Percentiles rank a stretch among this genome's conserved stretches.
These are phyloP conservation scores for Capsella rubella DNA, from an alignment of 441 rosid species.

Conservation along the genomic window DNA sequence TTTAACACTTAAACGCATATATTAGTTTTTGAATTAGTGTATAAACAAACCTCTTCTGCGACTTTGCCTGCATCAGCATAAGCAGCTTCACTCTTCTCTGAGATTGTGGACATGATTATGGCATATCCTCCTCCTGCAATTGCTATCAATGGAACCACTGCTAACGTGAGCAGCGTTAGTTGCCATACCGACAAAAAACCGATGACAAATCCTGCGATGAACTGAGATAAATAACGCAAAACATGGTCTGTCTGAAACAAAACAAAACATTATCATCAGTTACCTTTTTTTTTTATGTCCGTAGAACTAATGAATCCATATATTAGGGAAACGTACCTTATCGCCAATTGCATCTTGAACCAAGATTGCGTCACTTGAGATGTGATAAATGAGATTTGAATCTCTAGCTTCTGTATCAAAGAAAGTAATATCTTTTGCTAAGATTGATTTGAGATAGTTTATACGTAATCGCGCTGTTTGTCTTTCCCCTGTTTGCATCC, in stretches of 20 bases:
- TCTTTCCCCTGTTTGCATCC: slow-evolving; percentile 93
- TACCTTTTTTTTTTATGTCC: neutral
- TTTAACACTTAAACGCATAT: neutral
- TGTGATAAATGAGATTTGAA: slow-evolving; percentile 68
- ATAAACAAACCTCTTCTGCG: slow-evolving; percentile 76
- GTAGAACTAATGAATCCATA: neutral
- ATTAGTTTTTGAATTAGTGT: neutral
- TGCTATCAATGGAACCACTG: slow-evolving; percentile 88
- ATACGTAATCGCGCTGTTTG: slow-evolving; percentile 79
- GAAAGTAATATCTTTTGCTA: slow-evolving; percentile 67
- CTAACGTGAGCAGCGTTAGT: slow-evolving; percentile 83
- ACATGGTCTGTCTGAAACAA: slow-evolving; percentile 76
- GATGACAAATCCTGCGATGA: slow-evolving; percentile 67
- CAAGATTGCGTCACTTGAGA: slow-evolving; percentile 80
- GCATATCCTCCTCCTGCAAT: slow-evolving; percentile 81
- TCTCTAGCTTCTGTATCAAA: slow-evolving; percentile 85
- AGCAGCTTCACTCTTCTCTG: slow-evolving; percentile 84
- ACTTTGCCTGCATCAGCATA: slow-evolving; percentile 83
- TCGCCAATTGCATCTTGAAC: slow-evolving; percentile 94
- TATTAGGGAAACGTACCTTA: slow-evolving; percentile 56
- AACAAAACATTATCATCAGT: slow-evolving; percentile 2
- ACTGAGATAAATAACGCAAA: slow-evolving; percentile 76
- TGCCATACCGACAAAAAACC: slow-evolving; percentile 86
- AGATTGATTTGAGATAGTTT: slow-evolving; percentile 67
- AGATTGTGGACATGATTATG: slow-evolving; percentile 68